Evolutionary conservation across 352 stramenopile species (phyloP).

Genomic region (Globisporangium abappressorium): DNA sequence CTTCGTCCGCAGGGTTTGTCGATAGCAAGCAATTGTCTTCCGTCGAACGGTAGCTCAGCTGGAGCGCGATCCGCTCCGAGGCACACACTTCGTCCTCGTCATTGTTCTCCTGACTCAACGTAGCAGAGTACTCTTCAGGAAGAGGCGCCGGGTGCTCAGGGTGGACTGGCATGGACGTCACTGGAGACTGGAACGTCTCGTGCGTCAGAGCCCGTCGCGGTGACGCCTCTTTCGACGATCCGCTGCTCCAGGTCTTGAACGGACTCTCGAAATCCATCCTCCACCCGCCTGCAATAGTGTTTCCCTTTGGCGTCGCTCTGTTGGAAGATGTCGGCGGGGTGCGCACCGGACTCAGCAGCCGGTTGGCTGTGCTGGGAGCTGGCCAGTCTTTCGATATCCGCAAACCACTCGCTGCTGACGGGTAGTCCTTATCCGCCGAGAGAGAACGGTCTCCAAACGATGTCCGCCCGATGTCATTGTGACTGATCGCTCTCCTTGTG

Average conservation of each 20-base stretch:
- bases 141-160: conserved; percentile 3
- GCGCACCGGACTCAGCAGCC: conserved; percentile 21
- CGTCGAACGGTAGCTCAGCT: conserved; percentile 37
- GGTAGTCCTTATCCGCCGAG: conserved; percentile 18
- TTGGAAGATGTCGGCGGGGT: conserved; percentile 13
- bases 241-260: conserved; percentile 72
- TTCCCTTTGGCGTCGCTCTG: conserved; percentile 10
- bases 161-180: conserved; percentile 24
- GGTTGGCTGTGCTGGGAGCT: conserved; percentile 19
- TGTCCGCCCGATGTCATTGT: conserved; percentile 42
- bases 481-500: conserved; percentile 57
- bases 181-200: conserved; percentile 50
- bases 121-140: conserved; percentile 3
- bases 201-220: conserved; percentile 36
- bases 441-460: conserved; percentile 20
- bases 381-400: conserved; percentile 52
- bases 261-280: conserved; percentile 75
- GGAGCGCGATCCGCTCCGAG: conserved; percentile 47
- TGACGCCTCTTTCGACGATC: conserved; percentile 33
- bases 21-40: conserved; percentile 54
- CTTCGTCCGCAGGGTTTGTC: conserved; percentile 40
- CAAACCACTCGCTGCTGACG: conserved; percentile 4
- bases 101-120: conserved; percentile 8
- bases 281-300: conserved; percentile 26
- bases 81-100: conserved; percentile 30